Evolutionary conservation across 352 stramenopile species (phyloP), one percentile per base, ranked within the genome.

Genomic region (Albugo candida): DNA sequence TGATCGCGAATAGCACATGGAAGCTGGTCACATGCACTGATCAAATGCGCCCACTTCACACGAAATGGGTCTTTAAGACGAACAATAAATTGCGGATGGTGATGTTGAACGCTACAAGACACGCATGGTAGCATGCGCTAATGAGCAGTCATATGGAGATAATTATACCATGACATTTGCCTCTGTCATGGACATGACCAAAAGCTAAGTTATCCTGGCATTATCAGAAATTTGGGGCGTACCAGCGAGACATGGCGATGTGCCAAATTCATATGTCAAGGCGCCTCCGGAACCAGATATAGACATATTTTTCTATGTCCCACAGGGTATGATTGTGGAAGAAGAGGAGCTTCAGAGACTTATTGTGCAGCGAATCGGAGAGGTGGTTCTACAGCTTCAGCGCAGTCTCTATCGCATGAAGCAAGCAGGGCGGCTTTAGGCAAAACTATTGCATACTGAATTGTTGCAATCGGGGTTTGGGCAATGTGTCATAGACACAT

Each of bases 61-160:
- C 14, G 17, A 16, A 53, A 13, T 55, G 50, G 50, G 40, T 52
- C 13, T 52, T 54, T 45, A 47, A 53, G 4, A 0, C 47, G 21
- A 55, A 55, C n/a, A 43, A 13, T n/a, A n/a, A 20, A 42, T 18
- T n/a, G 1, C 41, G 16, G 17, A 54, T 34, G 50, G 41, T 13
- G 44, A 21, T 0, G 37, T 55, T 13, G 50, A 51, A 21, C 19
- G 50, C 16, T 54, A 54, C 17, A 55, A 55, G 34, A 47, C 41
- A 14, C 43, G 50, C 4, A 11, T 55, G 16, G 50, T 55, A 14
- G 45, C 45, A 11, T 20, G 47, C 18, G 50, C 34, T 13, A 40
- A 37, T n/a, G 14, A 48, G 1, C 50, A 55, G 24, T 13, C 36
- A 16, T 6, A 39, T 6, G 43, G 42, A 20, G 27, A 53, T 8